Conservation (phyloP, 768 basidiomycete species). For the Collybia mongolica region DNA sequence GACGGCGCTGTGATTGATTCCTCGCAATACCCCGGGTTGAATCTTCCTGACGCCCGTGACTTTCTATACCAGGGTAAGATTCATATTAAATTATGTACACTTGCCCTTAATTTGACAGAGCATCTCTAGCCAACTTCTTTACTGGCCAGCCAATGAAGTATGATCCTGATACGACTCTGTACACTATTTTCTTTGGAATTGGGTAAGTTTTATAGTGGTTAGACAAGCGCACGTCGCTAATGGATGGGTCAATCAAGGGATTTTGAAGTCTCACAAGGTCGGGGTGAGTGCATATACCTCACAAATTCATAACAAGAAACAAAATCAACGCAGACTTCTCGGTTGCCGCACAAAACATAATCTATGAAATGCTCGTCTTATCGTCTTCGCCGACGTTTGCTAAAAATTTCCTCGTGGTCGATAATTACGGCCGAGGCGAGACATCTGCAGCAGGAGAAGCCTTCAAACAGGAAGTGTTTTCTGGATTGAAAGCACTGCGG, state of each 20-base stretch:
- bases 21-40: slow-evolving; percentile 18
- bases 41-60: slow-evolving; percentile 14
- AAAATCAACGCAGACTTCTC: slow-evolving; percentile 24
- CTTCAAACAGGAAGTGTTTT: slow-evolving; percentile 42
- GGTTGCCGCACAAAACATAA: slow-evolving; percentile 35
- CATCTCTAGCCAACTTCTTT: slow-evolving; percentile 17
- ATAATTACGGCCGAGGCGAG: slow-evolving; percentile 48
- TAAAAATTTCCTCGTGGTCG: slow-evolving; percentile 47
- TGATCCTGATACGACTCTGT: slow-evolving; percentile 44
- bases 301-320: slow-evolving; percentile 12
- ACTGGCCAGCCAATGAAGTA: slow-evolving; percentile 16
- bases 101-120: not conserved
- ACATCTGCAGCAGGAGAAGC: slow-evolving; percentile 38
- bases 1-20: slow-evolving; percentile 27
- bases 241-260: slow-evolving; percentile 28
- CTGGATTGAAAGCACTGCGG: slow-evolving; percentile 32
- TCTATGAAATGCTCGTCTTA: slow-evolving; percentile 36
- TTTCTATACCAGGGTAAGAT: slow-evolving; percentile 24
- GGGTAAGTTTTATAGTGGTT: slow-evolving; percentile 30
- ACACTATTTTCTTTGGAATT: slow-evolving; percentile 53
- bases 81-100: not conserved
- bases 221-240: not conserved
- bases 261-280: slow-evolving; percentile 27
- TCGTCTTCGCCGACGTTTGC: slow-evolving; percentile 45
- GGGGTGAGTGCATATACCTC: slow-evolving; percentile 24